Evolutionary conservation across 2,329 filamentous ascomycete species (phyloP).

Genomic region (Cyphellophora attinorum): DNA sequence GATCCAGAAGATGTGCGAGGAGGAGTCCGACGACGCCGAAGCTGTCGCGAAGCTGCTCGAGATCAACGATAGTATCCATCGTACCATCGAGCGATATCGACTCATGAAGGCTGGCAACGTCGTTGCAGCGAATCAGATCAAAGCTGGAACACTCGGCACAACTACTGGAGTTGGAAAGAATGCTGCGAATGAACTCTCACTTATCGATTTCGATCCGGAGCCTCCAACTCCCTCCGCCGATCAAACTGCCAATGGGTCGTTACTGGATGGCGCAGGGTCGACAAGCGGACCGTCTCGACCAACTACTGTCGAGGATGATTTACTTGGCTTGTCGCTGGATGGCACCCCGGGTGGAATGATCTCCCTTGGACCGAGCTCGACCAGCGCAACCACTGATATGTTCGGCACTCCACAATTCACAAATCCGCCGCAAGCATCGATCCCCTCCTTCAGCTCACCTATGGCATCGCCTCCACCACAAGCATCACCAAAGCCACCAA

Average conservation of each 20-base stretch:
- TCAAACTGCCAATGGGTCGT: constrained; percentile 28
- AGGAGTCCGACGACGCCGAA: constrained; percentile 93
- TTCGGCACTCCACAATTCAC: not conserved
- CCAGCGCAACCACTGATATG: constrained; percentile 4
- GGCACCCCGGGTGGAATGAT: constrained; percentile 65
- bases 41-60: constrained; percentile 91
- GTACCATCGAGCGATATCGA: constrained; percentile 91
- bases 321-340: constrained; percentile 77
- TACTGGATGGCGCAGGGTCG: constrained; percentile 29
- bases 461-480: constrained; percentile 20
- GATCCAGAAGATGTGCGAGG: constrained; percentile 99
- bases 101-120: constrained; percentile 91
- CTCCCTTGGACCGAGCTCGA: constrained; percentile 66
- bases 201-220: constrained; percentile 78
- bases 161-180: constrained; percentile 57
- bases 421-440: not conserved
- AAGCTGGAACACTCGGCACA: constrained; percentile 65
- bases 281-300: constrained; percentile 35
- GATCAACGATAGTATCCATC: constrained; percentile 98
- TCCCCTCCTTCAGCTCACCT: not conserved
- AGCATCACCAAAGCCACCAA: constrained; percentile 39
- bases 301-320: constrained; percentile 74
- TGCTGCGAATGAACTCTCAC: constrained; percentile 68
- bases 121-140: constrained; percentile 72
- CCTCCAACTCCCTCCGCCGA: constrained; percentile 19